Evolutionary conservation across 1,139 yeast species (phyloP), one percentile per base, ranked within the genome.

Genomic region (Taphrina betulina): DNA sequence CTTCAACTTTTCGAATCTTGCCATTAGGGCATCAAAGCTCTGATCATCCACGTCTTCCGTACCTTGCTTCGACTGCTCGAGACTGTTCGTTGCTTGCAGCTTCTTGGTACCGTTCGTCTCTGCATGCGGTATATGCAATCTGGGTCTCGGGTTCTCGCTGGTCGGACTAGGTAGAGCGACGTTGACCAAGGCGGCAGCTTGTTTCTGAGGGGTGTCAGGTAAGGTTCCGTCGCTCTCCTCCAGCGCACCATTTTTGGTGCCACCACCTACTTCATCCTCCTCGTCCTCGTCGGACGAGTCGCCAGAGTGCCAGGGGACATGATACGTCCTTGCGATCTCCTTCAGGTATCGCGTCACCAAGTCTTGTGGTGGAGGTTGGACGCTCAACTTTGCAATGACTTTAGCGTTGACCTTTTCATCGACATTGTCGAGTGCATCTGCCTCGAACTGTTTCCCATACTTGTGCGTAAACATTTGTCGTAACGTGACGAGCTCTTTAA

Each of bases 271-370:
- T 33, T 59, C 59, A 19, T 53, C 58, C 14, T 57, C 59, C 26
- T 56, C 61, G 3, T 66, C 68, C n/a, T 61, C 69, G 43, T 65
- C 69, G 5, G 65, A 69, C 8, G 64, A 67, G 14, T 53, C 61
- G 17, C 59, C 60, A 17, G 52, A 51, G 35, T 51, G 57, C 65
- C 80, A 87, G 0, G 90, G 87, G 1, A 83, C 94, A 40, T 77
- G 77, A 66, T 89, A 89, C 0, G 95, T 86, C 59, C 76, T 74
- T 0, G 95, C 95, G 60, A 89, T 88, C 65, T 89, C 96, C 58
- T 79, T 73, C 60, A 89, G 72, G 66, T 89, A 89, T 60, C 85
- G 69, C 22, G 78, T 75, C 1, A 88, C 95, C 59, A 88, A 73
- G 23, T 77, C 80, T 40, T 75, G 77, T 3, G 77, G 71, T 0